Conservation (phyloP, 2,329 filamentous ascomycete genomes). For the Aspergillus ibericus region DNA sequence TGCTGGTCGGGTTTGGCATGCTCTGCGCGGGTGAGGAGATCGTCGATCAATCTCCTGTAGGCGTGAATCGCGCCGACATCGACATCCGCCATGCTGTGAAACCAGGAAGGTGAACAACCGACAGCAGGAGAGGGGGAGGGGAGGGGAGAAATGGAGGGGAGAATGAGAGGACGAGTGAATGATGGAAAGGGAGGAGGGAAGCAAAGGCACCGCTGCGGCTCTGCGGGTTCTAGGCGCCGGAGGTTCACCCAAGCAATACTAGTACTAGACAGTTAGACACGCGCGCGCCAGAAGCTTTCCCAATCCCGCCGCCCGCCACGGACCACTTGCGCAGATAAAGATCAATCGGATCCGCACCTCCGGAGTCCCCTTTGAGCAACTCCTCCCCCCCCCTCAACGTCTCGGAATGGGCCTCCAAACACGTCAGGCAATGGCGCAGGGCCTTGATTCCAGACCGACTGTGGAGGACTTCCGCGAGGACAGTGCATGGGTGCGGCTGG, state of each 20-base stretch:
- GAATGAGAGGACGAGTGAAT: not conserved
- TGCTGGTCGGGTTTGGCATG: conserved; percentile 58
- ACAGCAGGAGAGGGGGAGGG: not conserved
- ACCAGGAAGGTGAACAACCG: not conserved
- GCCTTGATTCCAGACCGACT: conserved; percentile 43
- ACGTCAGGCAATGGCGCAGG: conserved; percentile 59
- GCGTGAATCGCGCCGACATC: conserved; percentile 38
- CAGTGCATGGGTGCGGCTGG: conserved; percentile 63
- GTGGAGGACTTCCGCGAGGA: conserved; percentile 45
- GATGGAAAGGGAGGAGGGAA: conserved; percentile 2
- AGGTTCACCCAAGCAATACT: conserved; percentile 9
- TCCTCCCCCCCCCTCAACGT: conserved; percentile 16
- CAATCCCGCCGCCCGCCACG: conserved; percentile 24
- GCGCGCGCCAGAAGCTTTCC: conserved; percentile 33
- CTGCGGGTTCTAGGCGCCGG: conserved; percentile 28
- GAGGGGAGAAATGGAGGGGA: conserved; percentile 10
- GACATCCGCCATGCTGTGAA: conserved; percentile 33
- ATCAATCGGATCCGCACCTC: conserved; percentile 54
- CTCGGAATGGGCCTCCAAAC: conserved; percentile 43
- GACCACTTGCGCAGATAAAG: conserved; percentile 32
- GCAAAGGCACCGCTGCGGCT: conserved; percentile 31
- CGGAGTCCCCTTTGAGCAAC: conserved; percentile 52
- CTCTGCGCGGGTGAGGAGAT: conserved; percentile 61
- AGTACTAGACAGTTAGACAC: conserved; percentile 18
- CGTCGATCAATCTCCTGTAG: conserved; percentile 56